A percentile compares a stretch with the other conserved stretches of the same genome.
These are phyloP conservation scores for Schrenkiella parvula DNA, from an alignment of 345 rosid species.

Conservation along the genomic window DNA sequence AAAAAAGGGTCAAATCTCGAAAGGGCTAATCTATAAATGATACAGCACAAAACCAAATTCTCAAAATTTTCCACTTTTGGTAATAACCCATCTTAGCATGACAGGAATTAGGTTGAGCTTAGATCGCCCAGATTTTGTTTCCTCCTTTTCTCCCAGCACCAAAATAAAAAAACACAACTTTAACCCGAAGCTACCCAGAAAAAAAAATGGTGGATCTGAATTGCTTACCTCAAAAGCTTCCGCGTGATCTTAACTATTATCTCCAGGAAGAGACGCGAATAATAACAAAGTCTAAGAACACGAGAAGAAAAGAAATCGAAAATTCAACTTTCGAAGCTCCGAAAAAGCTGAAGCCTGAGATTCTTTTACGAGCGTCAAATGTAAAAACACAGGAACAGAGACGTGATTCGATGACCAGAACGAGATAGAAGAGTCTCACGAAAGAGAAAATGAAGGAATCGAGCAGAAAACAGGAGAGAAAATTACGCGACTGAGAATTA, in stretches of 20 bases:
- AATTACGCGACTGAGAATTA: conserved; percentile 9
- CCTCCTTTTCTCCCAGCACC: neutral
- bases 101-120: neutral
- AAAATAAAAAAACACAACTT: neutral
- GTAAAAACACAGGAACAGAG: neutral
- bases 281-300: neutral
- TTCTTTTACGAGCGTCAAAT: neutral
- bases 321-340: neutral
- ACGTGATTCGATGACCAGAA: neutral
- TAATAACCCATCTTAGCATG: neutral
- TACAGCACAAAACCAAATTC: neutral
- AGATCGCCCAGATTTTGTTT: neutral
- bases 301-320: neutral
- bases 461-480: neutral
- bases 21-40: conserved; percentile 5
- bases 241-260: neutral
- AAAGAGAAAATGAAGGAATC: neutral
- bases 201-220: conserved; percentile 18
- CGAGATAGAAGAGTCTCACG: neutral
- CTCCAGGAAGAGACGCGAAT: neutral
- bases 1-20: conserved; percentile 1
- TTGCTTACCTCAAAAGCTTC: conserved; percentile 6
- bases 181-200: neutral
- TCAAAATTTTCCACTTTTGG: conserved; percentile 4
- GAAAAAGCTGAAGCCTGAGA: conserved; percentile 14